phyloP scores from a whole-genome alignment of 2,329 filamentous ascomycete species.

The Aspergillus sp. region DNA sequence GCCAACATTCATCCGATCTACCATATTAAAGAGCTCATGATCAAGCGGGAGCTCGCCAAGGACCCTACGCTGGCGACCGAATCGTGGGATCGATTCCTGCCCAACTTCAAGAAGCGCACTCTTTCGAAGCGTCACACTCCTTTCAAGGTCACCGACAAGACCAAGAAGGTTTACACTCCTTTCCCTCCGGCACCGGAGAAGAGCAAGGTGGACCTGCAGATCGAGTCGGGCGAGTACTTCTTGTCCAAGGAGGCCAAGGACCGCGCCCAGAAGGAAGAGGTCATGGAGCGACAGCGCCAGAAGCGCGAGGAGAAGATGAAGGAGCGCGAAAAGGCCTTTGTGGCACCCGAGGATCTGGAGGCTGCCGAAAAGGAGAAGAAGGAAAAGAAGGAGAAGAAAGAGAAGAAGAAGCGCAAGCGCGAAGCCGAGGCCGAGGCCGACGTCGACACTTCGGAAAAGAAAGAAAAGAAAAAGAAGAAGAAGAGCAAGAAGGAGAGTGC shows the following conservation, averaged over 20 bases:
- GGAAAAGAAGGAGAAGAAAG: constrained; percentile 40
- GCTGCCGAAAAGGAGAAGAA: constrained; percentile 45
- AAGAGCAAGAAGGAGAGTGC: constrained; percentile 30
- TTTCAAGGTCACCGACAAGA: constrained; percentile 84
- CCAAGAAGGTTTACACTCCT: constrained; percentile 90
- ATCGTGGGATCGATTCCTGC: constrained; percentile 93
- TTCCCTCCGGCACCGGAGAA: constrained; percentile 97
- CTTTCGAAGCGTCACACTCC: constrained; percentile 79
- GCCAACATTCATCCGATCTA: constrained; percentile 85
- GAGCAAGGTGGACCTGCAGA: constrained; percentile 97
- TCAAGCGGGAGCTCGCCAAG: constrained; percentile 86
- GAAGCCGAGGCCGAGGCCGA: constrained; percentile 30
- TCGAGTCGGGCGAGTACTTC: constrained; percentile 97
- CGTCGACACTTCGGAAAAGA: constrained; percentile 44
- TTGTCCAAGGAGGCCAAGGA: constrained; percentile 90
- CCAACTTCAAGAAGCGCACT: constrained; percentile 93
- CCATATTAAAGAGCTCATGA: constrained; percentile 94
- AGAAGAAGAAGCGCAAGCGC: constrained; percentile 40
- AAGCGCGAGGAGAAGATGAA: constrained; percentile 86
- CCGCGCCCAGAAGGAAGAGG: constrained; percentile 70
- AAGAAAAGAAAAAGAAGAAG: constrained; percentile 56
- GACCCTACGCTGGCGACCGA: constrained; percentile 81
- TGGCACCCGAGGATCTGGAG: constrained; percentile 74
- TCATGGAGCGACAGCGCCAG: constrained; percentile 76
- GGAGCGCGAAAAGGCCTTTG: constrained; percentile 79